Conservation (phyloP, 1,139 yeast species). For the Yamadazyma atmosphaerica region DNA sequence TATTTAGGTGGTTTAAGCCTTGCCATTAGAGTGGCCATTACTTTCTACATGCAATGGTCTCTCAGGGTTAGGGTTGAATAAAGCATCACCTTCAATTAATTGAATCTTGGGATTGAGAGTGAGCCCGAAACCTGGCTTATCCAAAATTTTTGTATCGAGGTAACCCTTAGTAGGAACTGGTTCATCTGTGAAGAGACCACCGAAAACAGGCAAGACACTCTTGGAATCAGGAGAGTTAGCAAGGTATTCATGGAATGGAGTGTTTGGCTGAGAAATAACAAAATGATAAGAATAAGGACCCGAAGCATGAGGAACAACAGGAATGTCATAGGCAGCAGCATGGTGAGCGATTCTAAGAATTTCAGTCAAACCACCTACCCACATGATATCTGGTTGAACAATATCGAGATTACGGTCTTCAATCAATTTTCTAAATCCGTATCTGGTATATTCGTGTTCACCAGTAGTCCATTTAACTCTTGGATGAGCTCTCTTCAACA, state of each 20-base stretch:
- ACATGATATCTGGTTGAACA: conserved; percentile 53
- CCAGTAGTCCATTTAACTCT: conserved; percentile 50
- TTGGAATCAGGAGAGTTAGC: conserved; percentile 50
- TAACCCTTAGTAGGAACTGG: conserved; percentile 47
- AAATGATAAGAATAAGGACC: conserved; percentile 54
- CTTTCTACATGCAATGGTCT: conserved; percentile 24
- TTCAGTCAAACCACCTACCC: conserved; percentile 54
- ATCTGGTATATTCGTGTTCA: conserved; percentile 51
- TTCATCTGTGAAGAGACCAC: conserved; percentile 44
- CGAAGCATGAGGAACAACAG: conserved; percentile 52
- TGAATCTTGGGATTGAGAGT: conserved; percentile 42
- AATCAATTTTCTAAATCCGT: conserved; percentile 49
- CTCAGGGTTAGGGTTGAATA: conserved; percentile 40
- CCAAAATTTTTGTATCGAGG: conserved; percentile 34
- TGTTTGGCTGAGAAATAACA: conserved; percentile 47
- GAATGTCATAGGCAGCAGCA: conserved; percentile 53
- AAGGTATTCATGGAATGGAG: conserved; percentile 52
- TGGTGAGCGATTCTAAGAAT: conserved; percentile 44
- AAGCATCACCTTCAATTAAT: conserved; percentile 38
- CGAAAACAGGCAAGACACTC: conserved; percentile 47
- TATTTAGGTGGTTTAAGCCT: too few relatives aligned
- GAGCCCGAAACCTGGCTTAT: conserved; percentile 51
- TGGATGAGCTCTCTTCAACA: conserved; percentile 46
- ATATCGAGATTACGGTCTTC: conserved; percentile 49
- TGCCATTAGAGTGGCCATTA: conserved; percentile 2